phyloP scores from a whole-genome alignment of 176 grass and related monocot species.

The Triticum urartu region DNA sequence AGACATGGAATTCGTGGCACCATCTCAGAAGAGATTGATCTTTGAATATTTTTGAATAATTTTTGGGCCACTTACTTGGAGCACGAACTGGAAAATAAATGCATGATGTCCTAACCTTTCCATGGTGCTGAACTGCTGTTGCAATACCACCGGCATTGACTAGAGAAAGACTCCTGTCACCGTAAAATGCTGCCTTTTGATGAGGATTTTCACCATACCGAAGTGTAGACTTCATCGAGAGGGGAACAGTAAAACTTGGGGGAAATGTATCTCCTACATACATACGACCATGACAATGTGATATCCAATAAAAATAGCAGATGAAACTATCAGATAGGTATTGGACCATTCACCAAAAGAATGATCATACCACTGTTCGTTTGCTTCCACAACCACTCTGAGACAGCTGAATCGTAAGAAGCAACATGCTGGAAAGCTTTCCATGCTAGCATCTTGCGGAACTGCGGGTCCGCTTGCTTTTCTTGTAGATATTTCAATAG shows the following conservation, averaged over 20 bases:
- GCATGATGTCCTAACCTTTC: slow-evolving; percentile 50
- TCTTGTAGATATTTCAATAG: slow-evolving; percentile 49
- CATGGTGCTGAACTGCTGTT: slow-evolving; percentile 84
- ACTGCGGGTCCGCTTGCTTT: slow-evolving; percentile 51
- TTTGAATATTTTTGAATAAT: not conserved
- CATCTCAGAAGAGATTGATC: not conserved
- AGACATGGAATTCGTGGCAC: not conserved
- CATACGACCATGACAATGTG: not conserved
- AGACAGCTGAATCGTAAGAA: slow-evolving; percentile 85
- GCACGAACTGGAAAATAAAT: not conserved
- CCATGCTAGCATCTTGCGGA: slow-evolving; percentile 76
- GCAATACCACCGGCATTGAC: slow-evolving; percentile 77
- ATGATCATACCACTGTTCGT: slow-evolving; percentile 36
- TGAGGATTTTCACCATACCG: slow-evolving; percentile 98
- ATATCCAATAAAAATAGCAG: not conserved
- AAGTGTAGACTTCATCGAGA: slow-evolving; percentile 65
- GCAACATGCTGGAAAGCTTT: slow-evolving; percentile 88
- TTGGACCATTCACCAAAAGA: not conserved
- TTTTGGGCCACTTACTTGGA: not conserved
- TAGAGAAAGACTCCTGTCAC: slow-evolving; percentile 79
- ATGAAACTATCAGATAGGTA: slow-evolving; percentile 1
- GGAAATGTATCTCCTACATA: slow-evolving; percentile 61
- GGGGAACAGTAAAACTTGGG: slow-evolving; percentile 71
- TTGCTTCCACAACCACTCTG: slow-evolving; percentile 39
- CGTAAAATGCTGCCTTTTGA: slow-evolving; percentile 90